Percentiles rank a stretch among this genome's conserved stretches.
phyloP scores from a whole-genome alignment of 441 rosid genomes.

The Kokia cookei region DNA sequence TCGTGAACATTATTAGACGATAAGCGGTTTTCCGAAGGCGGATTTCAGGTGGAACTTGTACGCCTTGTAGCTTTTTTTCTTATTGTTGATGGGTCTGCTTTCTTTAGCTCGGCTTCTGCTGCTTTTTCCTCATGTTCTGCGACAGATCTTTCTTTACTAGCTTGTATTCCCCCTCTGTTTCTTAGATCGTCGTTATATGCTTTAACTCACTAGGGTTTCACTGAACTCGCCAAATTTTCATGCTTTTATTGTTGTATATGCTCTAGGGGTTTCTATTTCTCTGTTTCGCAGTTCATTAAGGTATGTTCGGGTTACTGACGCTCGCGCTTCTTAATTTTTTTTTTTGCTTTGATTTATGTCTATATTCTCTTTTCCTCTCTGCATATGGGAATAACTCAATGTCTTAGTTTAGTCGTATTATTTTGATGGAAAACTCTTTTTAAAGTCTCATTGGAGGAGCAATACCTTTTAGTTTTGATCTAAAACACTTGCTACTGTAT shows the following conservation, averaged over 20 bases:
- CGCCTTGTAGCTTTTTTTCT: background rate
- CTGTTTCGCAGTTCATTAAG: background rate
- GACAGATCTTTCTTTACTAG: background rate
- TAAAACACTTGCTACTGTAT: background rate
- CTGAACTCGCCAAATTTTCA: background rate
- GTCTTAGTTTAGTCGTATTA: background rate
- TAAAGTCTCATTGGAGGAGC: background rate
- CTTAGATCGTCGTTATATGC: slow-evolving; percentile 3
- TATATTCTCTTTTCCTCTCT: background rate
- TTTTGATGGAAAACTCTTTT: background rate
- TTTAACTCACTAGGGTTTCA: background rate
- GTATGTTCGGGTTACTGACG: background rate
- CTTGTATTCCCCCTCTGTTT: background rate
- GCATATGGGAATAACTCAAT: background rate
- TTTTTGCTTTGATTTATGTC: background rate
- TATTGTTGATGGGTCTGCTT: background rate
- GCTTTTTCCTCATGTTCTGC: background rate
- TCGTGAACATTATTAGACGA: background rate
- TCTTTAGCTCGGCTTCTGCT: background rate
- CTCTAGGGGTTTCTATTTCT: background rate
- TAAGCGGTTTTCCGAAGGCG: slow-evolving; percentile 1
- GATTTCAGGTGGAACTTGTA: slow-evolving; percentile 4
- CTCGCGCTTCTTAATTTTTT: background rate
- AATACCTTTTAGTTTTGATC: background rate
- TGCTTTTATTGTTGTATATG: background rate